Evolutionary conservation across 371 early-diverging fungal genomes (phyloP).

Genomic region (Amoeboaphelidium protococcarum): DNA sequence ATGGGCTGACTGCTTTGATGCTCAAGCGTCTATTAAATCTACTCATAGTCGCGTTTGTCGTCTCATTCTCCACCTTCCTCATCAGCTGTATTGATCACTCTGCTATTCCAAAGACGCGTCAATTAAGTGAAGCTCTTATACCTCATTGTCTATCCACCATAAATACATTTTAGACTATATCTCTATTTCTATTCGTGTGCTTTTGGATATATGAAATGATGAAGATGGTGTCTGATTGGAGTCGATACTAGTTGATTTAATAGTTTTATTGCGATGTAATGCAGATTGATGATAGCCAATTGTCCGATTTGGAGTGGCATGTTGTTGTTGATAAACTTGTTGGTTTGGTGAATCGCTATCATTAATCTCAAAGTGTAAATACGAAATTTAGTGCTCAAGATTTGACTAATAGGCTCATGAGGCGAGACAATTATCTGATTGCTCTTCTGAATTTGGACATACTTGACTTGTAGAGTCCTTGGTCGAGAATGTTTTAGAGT

Average conservation of each 20-base stretch:
- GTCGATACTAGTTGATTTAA: constrained; percentile 1
- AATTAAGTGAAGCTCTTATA: constrained; percentile 39
- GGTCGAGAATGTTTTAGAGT: constrained; percentile 6
- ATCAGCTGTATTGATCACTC: constrained; percentile 65
- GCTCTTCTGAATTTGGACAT: constrained; percentile 77
- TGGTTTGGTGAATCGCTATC: too few species aligned
- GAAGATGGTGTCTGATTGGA: background rate
- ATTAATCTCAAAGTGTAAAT: too few species aligned
- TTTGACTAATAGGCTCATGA: constrained; percentile 77
- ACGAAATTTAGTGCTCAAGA: constrained; percentile 50
- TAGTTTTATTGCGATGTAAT: background rate
- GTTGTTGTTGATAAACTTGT: background rate
- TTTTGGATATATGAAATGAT: background rate
- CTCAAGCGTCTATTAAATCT: constrained; percentile 37
- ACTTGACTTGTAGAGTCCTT: constrained; percentile 41
- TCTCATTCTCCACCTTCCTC: constrained; percentile 57
- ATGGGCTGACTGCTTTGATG: constrained; percentile 48
- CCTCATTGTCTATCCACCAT: constrained; percentile 34
- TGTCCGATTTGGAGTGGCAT: constrained; percentile 14
- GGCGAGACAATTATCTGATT: constrained; percentile 86
- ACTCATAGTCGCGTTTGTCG: constrained; percentile 56
- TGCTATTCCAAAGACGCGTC: constrained; percentile 29
- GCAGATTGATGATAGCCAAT: constrained; percentile 14
- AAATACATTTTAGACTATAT: background rate
- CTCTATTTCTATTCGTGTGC: constrained; percentile 5